phyloP scores from a whole-genome alignment of 306 rosid species.

The Calophaca sinica region DNA sequence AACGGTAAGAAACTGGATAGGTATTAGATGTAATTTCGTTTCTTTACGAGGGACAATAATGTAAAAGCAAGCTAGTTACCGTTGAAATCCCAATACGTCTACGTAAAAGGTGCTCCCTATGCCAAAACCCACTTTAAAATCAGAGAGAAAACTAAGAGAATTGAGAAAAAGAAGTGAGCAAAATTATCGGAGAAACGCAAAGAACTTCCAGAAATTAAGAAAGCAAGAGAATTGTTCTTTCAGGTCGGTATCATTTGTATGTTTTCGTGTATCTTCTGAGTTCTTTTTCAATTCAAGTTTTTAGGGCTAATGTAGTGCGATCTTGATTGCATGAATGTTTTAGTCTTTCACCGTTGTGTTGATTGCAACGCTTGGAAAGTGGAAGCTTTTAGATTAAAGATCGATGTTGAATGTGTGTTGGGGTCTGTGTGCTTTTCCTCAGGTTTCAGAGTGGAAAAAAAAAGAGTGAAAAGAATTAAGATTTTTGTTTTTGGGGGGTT shows the following conservation, averaged over 20 bases:
- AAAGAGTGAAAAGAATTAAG: neutral
- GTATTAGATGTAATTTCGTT: constrained; percentile 6
- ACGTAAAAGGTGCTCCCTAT: neutral
- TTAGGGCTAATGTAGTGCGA: neutral
- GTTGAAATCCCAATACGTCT: constrained; percentile 42
- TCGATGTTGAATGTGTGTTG: neutral
- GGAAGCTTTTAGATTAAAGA: neutral
- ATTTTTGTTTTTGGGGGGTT: neutral
- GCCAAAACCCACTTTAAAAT: neutral
- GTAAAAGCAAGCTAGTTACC: constrained; percentile 55
- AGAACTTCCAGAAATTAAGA: neutral
- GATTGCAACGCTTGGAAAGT: neutral
- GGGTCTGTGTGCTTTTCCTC: neutral
- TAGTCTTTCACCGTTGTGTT: neutral
- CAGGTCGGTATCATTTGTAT: constrained; percentile 31
- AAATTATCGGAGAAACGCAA: neutral
- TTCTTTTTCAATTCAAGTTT: constrained; percentile 15
- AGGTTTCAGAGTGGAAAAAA: neutral
- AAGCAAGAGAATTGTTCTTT: neutral
- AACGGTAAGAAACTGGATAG: constrained; percentile 21
- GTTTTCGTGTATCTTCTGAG: constrained; percentile 33
- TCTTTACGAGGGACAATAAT: constrained; percentile 29
- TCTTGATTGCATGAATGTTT: constrained; percentile 1
- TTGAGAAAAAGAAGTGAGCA: constrained; percentile 8
- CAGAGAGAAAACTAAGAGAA: neutral